Percentiles rank a stretch among this genome's conserved stretches.
Evolutionary conservation across 2,329 filamentous ascomycete species (phyloP).

Genomic region (Fusarium circinatum): DNA sequence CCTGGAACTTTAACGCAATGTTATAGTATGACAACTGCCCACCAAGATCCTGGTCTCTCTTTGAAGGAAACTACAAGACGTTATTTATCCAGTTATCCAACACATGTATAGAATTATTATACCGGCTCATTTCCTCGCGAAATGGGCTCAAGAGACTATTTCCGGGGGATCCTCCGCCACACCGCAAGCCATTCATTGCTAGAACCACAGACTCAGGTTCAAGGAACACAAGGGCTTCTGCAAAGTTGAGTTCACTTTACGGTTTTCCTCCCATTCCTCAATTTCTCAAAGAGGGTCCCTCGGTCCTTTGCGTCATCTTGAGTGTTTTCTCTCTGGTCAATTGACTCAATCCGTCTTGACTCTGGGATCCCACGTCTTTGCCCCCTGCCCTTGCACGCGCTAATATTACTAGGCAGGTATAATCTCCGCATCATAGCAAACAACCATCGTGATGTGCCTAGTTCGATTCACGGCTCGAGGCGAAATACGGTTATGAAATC

Average conservation of each 20-base stretch:
- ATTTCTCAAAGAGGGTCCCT: slow-evolving; percentile 5
- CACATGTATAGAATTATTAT: background rate
- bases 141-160: background rate
- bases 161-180: slow-evolving; percentile 11
- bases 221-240: background rate
- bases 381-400: slow-evolving; percentile 33
- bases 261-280: background rate
- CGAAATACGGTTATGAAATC: background rate
- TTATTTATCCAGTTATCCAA: background rate
- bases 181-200: slow-evolving; percentile 17
- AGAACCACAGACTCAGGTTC: slow-evolving; percentile 11
- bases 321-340: slow-evolving; percentile 6
- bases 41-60: background rate
- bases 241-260: background rate
- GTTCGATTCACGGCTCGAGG: slow-evolving; percentile 20
- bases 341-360: background rate
- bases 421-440: slow-evolving; percentile 40
- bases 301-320: slow-evolving; percentile 29
- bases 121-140: slow-evolving; percentile 17
- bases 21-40: slow-evolving; percentile 18
- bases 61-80: background rate
- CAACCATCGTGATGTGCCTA: slow-evolving; percentile 32
- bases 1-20: slow-evolving; percentile 19
- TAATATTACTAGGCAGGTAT: slow-evolving; percentile 24
- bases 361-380: slow-evolving; percentile 24